Evolutionary conservation across 805 yeast genomes (phyloP).

Genomic region (Lipomyces sp.): DNA sequence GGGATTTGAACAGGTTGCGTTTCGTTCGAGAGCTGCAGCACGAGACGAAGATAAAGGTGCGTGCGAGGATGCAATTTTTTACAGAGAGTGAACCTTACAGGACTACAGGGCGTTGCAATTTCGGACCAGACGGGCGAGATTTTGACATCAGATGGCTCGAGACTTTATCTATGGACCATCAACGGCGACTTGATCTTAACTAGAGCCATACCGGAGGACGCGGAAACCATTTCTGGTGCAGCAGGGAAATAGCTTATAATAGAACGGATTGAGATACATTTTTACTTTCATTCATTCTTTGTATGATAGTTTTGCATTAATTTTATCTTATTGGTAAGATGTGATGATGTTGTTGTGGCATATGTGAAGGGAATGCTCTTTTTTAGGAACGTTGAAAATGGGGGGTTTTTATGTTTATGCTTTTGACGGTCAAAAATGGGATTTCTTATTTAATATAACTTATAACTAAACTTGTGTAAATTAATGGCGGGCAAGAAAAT

Average conservation of each 20-base stretch:
- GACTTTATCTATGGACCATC: constrained; percentile 35
- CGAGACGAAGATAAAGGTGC: constrained; percentile 16
- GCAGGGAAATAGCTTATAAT: background rate
- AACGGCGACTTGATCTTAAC: constrained; percentile 32
- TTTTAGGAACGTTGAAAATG: background rate
- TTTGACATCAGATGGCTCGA: constrained; percentile 26
- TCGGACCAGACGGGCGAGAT: constrained; percentile 40
- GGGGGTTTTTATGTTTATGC: background rate
- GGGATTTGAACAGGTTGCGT: constrained; percentile 65
- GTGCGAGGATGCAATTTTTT: background rate
- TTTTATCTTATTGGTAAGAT: background rate
- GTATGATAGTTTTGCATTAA: background rate
- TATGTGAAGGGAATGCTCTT: background rate
- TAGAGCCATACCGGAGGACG: constrained; percentile 24
- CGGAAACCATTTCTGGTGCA: background rate
- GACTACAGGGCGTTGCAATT: constrained; percentile 32
- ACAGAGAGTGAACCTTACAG: background rate
- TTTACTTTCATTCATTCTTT: background rate
- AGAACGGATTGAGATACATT: background rate
- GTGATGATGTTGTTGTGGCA: background rate
- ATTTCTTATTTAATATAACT: too few species aligned
- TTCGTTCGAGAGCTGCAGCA: constrained; percentile 51
- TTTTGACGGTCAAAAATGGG: too few species aligned
- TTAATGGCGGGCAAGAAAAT: too few species aligned
- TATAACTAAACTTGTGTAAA: too few species aligned